These are phyloP conservation scores for Closterium sp. DNA, from an alignment of 139 green algal genomes.

Conservation along the genomic window DNA sequence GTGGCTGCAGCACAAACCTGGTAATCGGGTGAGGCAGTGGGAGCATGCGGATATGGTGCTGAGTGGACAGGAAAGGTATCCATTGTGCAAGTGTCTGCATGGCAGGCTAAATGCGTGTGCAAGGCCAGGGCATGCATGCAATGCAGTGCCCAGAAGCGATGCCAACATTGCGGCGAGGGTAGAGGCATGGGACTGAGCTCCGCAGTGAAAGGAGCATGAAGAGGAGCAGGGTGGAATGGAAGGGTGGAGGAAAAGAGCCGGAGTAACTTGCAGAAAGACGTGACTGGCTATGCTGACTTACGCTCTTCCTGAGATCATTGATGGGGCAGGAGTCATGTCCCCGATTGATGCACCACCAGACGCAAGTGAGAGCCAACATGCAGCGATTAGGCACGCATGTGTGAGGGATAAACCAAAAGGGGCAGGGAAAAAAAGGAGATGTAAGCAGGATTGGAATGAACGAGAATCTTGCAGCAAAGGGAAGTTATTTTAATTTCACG, in stretches of 20 bases:
- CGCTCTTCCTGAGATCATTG: background rate
- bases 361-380: background rate
- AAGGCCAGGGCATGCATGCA: background rate
- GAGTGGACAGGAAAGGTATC: background rate
- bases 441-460: background rate
- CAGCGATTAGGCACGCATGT: background rate
- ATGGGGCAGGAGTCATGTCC: background rate
- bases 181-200: background rate
- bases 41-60: background rate
- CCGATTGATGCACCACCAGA: background rate
- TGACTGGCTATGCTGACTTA: background rate
- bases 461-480: background rate
- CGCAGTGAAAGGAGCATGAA: background rate
- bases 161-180: background rate
- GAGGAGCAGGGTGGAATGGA: background rate
- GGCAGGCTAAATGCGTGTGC: background rate
- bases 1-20: background rate
- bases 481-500: background rate
- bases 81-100: background rate
- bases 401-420: background rate
- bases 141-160: background rate
- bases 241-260: background rate
- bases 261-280: background rate
- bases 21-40: background rate
- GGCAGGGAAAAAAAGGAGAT: background rate